These are phyloP conservation scores for Aspergillus sp. DNA, from an alignment of 2,329 filamentous ascomycete species.

Conservation along the genomic window DNA sequence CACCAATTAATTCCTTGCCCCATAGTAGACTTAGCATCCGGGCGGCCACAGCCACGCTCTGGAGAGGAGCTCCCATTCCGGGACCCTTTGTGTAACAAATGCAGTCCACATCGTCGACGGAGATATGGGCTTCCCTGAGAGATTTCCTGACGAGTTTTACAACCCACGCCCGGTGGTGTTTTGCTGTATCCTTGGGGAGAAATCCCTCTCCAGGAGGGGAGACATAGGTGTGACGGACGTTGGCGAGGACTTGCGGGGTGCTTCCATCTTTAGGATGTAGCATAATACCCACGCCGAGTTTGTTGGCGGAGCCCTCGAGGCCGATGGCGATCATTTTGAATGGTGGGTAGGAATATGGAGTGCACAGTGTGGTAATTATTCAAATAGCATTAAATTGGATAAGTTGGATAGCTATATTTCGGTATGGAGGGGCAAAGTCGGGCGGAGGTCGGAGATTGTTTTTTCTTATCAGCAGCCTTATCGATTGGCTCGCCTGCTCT, in stretches of 20 bases:
- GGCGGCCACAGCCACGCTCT: slow-evolving; percentile 81
- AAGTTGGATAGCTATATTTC: not conserved
- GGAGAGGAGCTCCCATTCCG: slow-evolving; percentile 92
- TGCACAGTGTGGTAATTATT: not conserved
- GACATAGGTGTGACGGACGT: slow-evolving; percentile 90
- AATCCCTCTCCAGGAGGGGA: slow-evolving; percentile 93
- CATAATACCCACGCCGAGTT: slow-evolving; percentile 92
- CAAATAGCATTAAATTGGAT: not conserved
- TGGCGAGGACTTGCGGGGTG: slow-evolving; percentile 74
- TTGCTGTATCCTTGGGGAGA: slow-evolving; percentile 92
- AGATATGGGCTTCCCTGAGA: slow-evolving; percentile 66
- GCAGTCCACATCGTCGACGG: slow-evolving; percentile 72
- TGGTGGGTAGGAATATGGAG: not conserved
- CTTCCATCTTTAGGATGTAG: slow-evolving; percentile 62
- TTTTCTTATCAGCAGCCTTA: slow-evolving; percentile 28
- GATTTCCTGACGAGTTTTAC: slow-evolving; percentile 77
- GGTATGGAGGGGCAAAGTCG: slow-evolving; percentile 17
- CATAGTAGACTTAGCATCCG: slow-evolving; percentile 80
- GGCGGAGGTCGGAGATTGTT: slow-evolving; percentile 12
- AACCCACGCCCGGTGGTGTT: slow-evolving; percentile 86
- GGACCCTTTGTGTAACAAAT: slow-evolving; percentile 95
- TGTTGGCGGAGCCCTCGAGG: slow-evolving; percentile 94
- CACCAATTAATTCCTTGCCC: slow-evolving; percentile 84
- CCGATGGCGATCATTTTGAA: slow-evolving; percentile 65
- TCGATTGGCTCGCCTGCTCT: slow-evolving; percentile 25